Evolutionary conservation across 2,329 filamentous ascomycete genomes (phyloP), one percentile per base, ranked within the genome.

Genomic region (Aspergillus carbonarius): DNA sequence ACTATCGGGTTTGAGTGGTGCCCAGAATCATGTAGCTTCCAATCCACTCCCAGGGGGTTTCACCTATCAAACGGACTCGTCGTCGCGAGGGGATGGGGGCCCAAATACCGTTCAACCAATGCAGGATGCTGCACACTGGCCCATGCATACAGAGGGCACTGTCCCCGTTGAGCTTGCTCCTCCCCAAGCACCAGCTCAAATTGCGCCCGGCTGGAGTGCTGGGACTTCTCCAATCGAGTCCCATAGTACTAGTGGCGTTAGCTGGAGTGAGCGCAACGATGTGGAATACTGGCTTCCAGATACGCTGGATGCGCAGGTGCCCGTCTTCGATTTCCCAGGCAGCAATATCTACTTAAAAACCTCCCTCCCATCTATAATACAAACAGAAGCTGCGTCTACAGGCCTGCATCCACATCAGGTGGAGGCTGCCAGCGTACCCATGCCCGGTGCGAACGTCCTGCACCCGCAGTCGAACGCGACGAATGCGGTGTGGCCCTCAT

Each of bases 401-500:
- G 50, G 55, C 7, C 63, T 71, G 30, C 64, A 64, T 25, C 58
- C 70, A 10, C 57, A 65, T 7, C 54, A 49, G 9, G 61, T 64
- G 25, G 65, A 64, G 18, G 53, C 63, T 23, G 57, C 64, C 17
- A 59, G 57, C 7, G 61, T 68, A 25, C 54, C 66, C 8, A 64
- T 64, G 18, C 65, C 65, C n/a, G 60, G 56, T 13, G 56, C 64
- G 13, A 59, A 60, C 10, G 59, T 66, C 25, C 55, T 66, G 25
- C 62, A 60, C 6, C 64, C 64, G 17, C 61, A 60, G 13, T 68
- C 59, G 44, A 67, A 54, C 47, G 68, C 62, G 15, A 55, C 13
- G 49, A 66, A 65, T 8, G 67, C 72, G 27, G 64, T 73, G 37
- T 79, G 76, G 76, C 76, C 76, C 1, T 48, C 68, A 0, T 72